phyloP scores from a whole-genome alignment of 768 basidiomycete species.

The Collybiopsis luxurians region DNA sequence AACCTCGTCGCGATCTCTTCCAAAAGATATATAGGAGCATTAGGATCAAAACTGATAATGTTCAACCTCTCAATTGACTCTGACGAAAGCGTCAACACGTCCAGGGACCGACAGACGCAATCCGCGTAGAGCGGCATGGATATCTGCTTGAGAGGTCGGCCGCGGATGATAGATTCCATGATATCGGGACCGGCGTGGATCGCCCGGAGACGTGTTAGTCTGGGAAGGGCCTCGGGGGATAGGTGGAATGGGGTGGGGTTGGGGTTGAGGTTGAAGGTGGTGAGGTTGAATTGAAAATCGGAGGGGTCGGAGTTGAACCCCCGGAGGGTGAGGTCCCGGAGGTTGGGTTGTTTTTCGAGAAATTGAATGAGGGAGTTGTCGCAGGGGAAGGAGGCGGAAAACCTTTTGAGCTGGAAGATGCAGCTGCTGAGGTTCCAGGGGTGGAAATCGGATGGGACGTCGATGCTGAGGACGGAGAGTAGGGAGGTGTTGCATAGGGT shows the following conservation, averaged over 20 bases:
- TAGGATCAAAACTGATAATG: constrained; percentile 55
- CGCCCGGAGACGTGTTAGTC: constrained; percentile 47
- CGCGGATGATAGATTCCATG: constrained; percentile 42
- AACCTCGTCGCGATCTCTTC: constrained; percentile 45
- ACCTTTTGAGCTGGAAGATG: constrained; percentile 40
- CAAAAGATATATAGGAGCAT: constrained; percentile 42
- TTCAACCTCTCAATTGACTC: constrained; percentile 47
- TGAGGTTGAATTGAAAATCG: constrained; percentile 19
- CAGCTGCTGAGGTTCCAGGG: constrained; percentile 49
- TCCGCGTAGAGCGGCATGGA: constrained; percentile 51
- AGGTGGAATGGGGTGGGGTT: constrained; percentile 30
- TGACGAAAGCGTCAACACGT: constrained; percentile 38
- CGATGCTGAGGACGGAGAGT: constrained; percentile 45
- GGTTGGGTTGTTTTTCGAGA: constrained; percentile 44
- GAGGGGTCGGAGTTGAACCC: constrained; percentile 41
- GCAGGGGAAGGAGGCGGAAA: constrained; percentile 59
- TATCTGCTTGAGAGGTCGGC: constrained; percentile 46
- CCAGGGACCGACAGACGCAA: constrained; percentile 36
- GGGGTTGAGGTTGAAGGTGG: constrained; percentile 3
- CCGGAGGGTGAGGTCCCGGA: constrained; percentile 54
- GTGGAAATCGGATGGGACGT: constrained; percentile 40
- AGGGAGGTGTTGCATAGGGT: constrained; percentile 35
- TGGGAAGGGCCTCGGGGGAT: constrained; percentile 40
- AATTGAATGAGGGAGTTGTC: constrained; percentile 45
- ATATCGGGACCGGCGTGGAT: constrained; percentile 48